phyloP scores from a whole-genome alignment of 202 grass and related monocot genomes.

The Saccharum hybrid region DNA sequence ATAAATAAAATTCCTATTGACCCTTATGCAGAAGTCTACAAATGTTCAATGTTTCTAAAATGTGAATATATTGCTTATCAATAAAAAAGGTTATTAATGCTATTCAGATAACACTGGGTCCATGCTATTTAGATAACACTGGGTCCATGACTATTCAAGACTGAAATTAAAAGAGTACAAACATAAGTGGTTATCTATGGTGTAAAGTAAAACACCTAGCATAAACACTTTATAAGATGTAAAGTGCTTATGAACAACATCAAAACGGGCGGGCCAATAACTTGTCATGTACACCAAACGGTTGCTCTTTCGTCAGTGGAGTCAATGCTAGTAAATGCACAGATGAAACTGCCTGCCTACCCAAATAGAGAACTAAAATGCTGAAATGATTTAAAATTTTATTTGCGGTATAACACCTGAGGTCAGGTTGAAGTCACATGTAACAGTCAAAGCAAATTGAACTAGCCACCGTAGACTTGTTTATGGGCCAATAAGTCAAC shows the following conservation, averaged over 20 bases:
- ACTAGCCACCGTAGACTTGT: background rate
- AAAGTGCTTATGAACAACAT: background rate
- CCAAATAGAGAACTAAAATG: conserved; percentile 23
- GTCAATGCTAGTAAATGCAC: background rate
- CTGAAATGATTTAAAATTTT: background rate
- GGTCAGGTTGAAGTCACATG: background rate
- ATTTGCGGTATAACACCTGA: background rate
- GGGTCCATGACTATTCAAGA: background rate
- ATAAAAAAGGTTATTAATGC: background rate
- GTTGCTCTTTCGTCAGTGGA: background rate
- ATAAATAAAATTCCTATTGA: conserved; percentile 26
- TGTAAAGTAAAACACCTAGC: background rate
- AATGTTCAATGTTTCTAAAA: background rate
- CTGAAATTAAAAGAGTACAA: background rate
- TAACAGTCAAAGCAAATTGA: conserved; percentile 37
- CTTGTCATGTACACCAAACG: background rate
- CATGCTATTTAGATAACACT: background rate
- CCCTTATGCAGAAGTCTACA: background rate
- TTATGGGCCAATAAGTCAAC: conserved; percentile 10
- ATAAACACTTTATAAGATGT: background rate
- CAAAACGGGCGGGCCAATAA: background rate
- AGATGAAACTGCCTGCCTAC: background rate
- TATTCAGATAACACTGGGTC: background rate
- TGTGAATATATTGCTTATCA: background rate
- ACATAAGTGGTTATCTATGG: background rate